These are phyloP conservation scores for Boletus pseudopeckii DNA, from an alignment of 768 basidiomycete species.

Conservation along the genomic window DNA sequence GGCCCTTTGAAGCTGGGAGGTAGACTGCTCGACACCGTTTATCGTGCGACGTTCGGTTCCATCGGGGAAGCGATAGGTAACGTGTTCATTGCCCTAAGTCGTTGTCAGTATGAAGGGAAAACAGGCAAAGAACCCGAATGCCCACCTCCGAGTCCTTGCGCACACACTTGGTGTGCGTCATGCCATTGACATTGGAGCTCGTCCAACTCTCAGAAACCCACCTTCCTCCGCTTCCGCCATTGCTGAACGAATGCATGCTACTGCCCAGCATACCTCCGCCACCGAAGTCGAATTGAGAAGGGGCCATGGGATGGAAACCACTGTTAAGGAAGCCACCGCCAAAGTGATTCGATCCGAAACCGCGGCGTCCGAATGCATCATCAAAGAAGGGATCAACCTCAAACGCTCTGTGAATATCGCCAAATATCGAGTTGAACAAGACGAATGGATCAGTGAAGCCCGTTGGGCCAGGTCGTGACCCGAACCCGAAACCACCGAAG, in stretches of 20 bases:
- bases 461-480: conserved; percentile 10
- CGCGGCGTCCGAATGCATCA: conserved; percentile 17
- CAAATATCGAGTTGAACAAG: conserved; percentile 71
- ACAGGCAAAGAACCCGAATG: neutral
- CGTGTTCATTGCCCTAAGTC: conserved; percentile 69
- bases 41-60: conserved; percentile 63
- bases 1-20: conserved; percentile 11
- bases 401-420: conserved; percentile 40
- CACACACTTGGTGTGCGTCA: conserved; percentile 55
- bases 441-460: conserved; percentile 72
- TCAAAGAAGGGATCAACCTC: conserved; percentile 35
- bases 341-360: conserved; percentile 12
- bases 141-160: conserved; percentile 58
- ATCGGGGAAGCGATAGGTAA: conserved; percentile 61
- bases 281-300: conserved; percentile 12
- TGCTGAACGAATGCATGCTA: conserved; percentile 11
- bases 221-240: conserved; percentile 14
- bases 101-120: conserved; percentile 1
- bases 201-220: conserved; percentile 57
- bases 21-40: conserved; percentile 56
- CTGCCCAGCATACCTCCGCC: conserved; percentile 14
- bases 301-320: conserved; percentile 5
- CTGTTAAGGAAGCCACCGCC: conserved; percentile 11
- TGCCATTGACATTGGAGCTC: conserved; percentile 62
- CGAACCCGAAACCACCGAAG: conserved; percentile 26